Percentiles rank a stretch among this genome's conserved stretches.
Conservation (phyloP, 1,284 basidiomycete species). For the Chalciporus sp. region DNA sequence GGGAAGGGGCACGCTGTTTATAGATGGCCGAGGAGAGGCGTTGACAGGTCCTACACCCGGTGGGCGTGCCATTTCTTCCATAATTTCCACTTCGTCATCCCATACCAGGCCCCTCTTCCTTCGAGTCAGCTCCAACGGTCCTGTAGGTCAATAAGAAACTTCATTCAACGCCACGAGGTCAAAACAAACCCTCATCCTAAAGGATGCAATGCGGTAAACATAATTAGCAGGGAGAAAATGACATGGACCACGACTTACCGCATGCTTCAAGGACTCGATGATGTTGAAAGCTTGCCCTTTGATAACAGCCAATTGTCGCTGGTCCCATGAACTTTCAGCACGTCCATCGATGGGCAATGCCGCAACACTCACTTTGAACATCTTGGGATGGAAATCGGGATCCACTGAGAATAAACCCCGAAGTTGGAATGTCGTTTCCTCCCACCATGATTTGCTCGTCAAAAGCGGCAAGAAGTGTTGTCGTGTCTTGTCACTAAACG, state of each 20-base stretch:
- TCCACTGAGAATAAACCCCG: constrained; percentile 79
- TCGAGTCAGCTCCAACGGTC: constrained; percentile 83
- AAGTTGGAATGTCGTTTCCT: constrained; percentile 79
- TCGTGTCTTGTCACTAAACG: constrained; percentile 82
- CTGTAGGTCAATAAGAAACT: constrained; percentile 39
- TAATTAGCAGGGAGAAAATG: background rate
- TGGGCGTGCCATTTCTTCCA: constrained; percentile 48
- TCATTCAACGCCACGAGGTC: constrained; percentile 52
- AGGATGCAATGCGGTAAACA: background rate
- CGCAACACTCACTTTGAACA: constrained; percentile 64
- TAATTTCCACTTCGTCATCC: constrained; percentile 83
- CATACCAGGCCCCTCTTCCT: constrained; percentile 78
- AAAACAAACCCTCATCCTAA: constrained; percentile 36
- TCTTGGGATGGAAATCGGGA: constrained; percentile 83
- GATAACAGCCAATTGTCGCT: constrained; percentile 87
- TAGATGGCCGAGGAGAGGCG: constrained; percentile 59
- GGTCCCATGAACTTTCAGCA: constrained; percentile 11
- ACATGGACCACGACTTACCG: constrained; percentile 43
- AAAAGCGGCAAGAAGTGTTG: constrained; percentile 82
- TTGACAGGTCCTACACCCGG: constrained; percentile 41
- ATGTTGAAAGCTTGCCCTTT: constrained; percentile 94
- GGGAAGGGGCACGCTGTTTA: constrained; percentile 63
- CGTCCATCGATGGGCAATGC: background rate
- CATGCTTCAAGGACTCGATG: constrained; percentile 76
- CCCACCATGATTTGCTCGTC: constrained; percentile 88